Conservation (phyloP, 2,329 filamentous ascomycete genomes). For the Diaporthe sp. region DNA sequence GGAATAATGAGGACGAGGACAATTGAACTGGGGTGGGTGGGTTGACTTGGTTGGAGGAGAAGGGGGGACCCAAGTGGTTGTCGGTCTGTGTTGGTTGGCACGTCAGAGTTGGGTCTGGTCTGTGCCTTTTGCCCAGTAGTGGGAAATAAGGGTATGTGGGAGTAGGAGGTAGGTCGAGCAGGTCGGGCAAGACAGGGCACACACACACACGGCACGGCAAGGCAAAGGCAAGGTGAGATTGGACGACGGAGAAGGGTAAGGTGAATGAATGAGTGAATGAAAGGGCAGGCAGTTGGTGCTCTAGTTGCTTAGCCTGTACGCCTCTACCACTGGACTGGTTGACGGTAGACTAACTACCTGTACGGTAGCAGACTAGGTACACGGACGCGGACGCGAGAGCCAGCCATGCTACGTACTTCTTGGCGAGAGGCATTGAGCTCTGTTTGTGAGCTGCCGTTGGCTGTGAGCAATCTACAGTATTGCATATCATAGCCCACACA, state of each 20-base stretch:
- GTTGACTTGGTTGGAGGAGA: neutral
- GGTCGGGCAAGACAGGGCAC: neutral
- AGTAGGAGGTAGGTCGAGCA: neutral
- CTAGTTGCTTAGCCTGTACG: neutral
- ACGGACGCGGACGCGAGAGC: neutral
- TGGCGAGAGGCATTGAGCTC: slow-evolving; percentile 1
- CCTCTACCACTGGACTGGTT: neutral
- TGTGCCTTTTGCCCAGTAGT: slow-evolving; percentile 1
- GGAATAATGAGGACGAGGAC: neutral
- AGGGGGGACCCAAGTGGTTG: neutral
- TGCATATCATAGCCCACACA: neutral
- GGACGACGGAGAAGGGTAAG: slow-evolving; percentile 21
- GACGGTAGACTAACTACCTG: neutral
- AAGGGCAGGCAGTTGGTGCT: neutral
- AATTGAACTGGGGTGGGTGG: neutral
- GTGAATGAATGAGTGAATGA: neutral
- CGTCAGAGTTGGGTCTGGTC: slow-evolving; percentile 6
- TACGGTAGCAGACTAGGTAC: neutral
- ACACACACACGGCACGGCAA: neutral
- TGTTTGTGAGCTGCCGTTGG: slow-evolving; percentile 5
- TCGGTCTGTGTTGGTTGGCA: slow-evolving; percentile 1
- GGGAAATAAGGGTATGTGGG: neutral
- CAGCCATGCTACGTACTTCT: slow-evolving; percentile 1
- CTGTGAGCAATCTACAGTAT: neutral
- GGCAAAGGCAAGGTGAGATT: slow-evolving; percentile 6